A percentile compares a stretch with the other conserved stretches of the same genome.
These are phyloP conservation scores for Cadophora luteo-olivacea DNA, from an alignment of 2,329 filamentous ascomycete species.

Conservation along the genomic window DNA sequence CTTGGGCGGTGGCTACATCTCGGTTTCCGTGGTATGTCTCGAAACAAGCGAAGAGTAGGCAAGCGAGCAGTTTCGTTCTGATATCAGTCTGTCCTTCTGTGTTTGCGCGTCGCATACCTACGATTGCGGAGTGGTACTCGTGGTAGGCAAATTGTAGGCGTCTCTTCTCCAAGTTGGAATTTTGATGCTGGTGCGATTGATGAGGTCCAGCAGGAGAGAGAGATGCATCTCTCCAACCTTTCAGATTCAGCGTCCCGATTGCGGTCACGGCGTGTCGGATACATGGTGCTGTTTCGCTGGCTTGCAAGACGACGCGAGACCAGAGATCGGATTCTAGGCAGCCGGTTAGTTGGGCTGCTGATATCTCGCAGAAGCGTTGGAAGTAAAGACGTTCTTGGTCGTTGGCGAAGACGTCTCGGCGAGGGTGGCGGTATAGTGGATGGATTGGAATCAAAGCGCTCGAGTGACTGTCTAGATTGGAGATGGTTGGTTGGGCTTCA, in stretches of 20 bases:
- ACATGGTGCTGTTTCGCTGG: constrained; percentile 23
- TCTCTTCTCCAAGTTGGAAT: not conserved
- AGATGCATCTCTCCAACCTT: not conserved
- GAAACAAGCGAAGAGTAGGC: constrained; percentile 20
- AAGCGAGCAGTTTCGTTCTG: constrained; percentile 12
- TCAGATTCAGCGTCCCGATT: constrained; percentile 18
- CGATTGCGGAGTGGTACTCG: constrained; percentile 19
- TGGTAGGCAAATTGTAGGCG: constrained; percentile 17
- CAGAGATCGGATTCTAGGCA: constrained; percentile 25
- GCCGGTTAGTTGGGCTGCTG: constrained; percentile 22
- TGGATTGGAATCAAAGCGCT: too few species aligned
- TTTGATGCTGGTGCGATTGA: too few species aligned
- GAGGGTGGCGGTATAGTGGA: constrained; percentile 1
- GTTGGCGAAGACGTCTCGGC: constrained; percentile 18
- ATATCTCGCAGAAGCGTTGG: constrained; percentile 28
- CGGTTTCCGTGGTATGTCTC: constrained; percentile 20
- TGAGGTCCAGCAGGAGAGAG: not conserved
- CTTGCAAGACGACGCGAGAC: constrained; percentile 27
- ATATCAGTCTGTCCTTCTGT: not conserved
- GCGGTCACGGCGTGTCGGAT: constrained; percentile 30
- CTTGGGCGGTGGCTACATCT: not conserved
- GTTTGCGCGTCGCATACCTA: not conserved
- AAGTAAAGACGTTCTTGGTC: constrained; percentile 28
- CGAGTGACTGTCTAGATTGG: not conserved
- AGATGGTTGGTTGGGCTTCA: too few species aligned